Percentiles rank a stretch among this genome's conserved stretches.
Evolutionary conservation across 2,329 filamentous ascomycete genomes (phyloP).

Genomic region (Colletotrichum kahawae): DNA sequence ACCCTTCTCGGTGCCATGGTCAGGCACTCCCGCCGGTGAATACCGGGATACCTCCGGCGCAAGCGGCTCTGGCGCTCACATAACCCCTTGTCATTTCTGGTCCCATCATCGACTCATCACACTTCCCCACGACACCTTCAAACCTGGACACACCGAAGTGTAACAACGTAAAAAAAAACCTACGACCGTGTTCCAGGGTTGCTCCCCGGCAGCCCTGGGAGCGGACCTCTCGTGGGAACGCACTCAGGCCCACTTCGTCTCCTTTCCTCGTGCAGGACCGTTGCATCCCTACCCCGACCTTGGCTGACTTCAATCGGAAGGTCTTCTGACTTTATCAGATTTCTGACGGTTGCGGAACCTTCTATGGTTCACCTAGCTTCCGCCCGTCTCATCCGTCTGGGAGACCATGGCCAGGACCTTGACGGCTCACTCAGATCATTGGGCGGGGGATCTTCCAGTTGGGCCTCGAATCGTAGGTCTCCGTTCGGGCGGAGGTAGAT

Average conservation of each 20-base stretch:
- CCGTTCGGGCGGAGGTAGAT: neutral
- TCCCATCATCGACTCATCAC: slow-evolving; percentile 1
- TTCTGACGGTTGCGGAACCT: neutral
- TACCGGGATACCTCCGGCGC: neutral
- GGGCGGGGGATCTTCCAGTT: neutral
- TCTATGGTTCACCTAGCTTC: neutral
- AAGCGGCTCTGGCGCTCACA: slow-evolving; percentile 5
- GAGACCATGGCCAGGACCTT: neutral
- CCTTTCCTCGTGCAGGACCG: neutral
- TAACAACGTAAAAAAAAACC: neutral
- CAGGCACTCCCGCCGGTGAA: neutral
- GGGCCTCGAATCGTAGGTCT: neutral
- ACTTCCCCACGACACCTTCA: neutral
- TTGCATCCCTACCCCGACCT: slow-evolving; percentile 1
- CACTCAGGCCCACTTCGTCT: neutral
- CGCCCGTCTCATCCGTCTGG: neutral
- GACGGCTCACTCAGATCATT: neutral
- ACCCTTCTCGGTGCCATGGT: neutral
- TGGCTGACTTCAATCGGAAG: slow-evolving; percentile 1
- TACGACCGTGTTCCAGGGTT: neutral
- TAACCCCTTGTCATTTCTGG: neutral
- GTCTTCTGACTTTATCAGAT: slow-evolving; percentile 5
- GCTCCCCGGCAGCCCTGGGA: slow-evolving; percentile 1
- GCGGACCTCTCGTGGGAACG: neutral
- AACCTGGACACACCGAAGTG: neutral